Conservation (phyloP, 371 early-diverging fungal species). For the Nematocida sp. region DNA sequence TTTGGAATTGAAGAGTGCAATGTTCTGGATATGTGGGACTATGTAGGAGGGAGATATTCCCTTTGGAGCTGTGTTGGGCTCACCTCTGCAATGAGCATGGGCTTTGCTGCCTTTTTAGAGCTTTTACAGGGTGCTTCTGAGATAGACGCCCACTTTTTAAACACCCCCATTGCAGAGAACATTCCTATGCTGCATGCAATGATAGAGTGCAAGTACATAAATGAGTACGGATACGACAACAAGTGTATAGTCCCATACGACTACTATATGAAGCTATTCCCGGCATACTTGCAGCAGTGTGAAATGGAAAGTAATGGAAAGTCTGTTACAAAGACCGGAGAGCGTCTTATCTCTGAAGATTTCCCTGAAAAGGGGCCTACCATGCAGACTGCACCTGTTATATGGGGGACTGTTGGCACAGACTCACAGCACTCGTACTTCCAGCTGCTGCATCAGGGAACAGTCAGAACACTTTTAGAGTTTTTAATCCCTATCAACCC, state of each 20-base stretch:
- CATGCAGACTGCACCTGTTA: conserved; percentile 82
- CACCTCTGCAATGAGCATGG: conserved; percentile 86
- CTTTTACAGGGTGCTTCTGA: conserved; percentile 85
- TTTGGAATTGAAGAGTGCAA: conserved; percentile 83
- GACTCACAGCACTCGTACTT: conserved; percentile 99
- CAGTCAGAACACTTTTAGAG: conserved; percentile 86
- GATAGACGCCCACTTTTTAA: conserved; percentile 89
- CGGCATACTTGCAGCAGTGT: conserved; percentile 91
- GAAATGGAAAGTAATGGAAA: conserved; percentile 99
- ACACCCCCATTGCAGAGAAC: conserved; percentile 80
- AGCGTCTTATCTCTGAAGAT: background rate
- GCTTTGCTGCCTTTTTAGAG: conserved; percentile 85
- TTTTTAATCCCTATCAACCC: conserved; percentile 87
- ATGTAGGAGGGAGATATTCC: conserved; percentile 98
- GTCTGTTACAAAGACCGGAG: conserved; percentile 73
- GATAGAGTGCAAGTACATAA: conserved; percentile 94
- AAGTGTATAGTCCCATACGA: conserved; percentile 94
- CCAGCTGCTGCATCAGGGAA: conserved; percentile 97
- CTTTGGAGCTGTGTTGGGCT: conserved; percentile 97
- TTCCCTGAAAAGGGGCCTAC: background rate
- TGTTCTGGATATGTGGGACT: conserved; percentile 99
- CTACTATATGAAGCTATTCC: conserved; percentile 88
- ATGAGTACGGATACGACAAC: conserved; percentile 80
- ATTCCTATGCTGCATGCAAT: conserved; percentile 84
- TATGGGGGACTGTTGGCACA: conserved; percentile 98